Base-by-base conservation (phyloP, 441 rosid species). In the Manihot esculenta region DNA sequence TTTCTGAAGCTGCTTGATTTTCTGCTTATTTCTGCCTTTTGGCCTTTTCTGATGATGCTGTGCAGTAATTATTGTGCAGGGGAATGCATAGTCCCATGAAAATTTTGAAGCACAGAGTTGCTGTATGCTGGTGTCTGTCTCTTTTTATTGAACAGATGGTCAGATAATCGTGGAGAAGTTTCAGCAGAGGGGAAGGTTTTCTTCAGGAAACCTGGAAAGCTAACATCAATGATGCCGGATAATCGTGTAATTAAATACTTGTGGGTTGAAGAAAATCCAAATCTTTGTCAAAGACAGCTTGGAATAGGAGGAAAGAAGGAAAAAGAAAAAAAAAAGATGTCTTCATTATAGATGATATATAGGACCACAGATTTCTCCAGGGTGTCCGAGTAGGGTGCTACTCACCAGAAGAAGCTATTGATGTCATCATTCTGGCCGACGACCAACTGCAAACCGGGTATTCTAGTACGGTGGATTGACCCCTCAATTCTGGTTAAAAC, bases 81-180 rank as follows among this genome's bases (percentile, higher is more conserved):
- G 79, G 53, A 73, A 70, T 73, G 78, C 75, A 21, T 65, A 53
- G 73, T 64, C 70, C 69, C 63, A n/a, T 75, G 76, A 73, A n/a
- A 76, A 66, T 70, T 81, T 81, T 83, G 82, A 77, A 77, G 78
- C 85, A 74, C 61, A 77, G 76, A 64, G 62, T 74, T 79, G 80
- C 78, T 70, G 64, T 56, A 63, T 79, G 71, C 76, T 64, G 77
- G 74, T 74, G 76, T 79, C 79, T 72, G 73, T 74, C 79, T 79
- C 75, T 68, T 57, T 80, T 78, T 64, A 74, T 76, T 38, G 49
- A 21, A 70, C 74, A 64, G 77, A 70, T 62, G 71, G 55, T 77
- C 76, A 68, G 74, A 79, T n/a, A n/a, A n/a, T n/a, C n/a, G n/a
- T n/a, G n/a, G n/a, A n/a, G n/a, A n/a, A n/a, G n/a, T n/a, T n/a